These are phyloP conservation scores for Penicillium ucsense DNA, from an alignment of 495 filamentous ascomycete genomes.

Conservation along the genomic window DNA sequence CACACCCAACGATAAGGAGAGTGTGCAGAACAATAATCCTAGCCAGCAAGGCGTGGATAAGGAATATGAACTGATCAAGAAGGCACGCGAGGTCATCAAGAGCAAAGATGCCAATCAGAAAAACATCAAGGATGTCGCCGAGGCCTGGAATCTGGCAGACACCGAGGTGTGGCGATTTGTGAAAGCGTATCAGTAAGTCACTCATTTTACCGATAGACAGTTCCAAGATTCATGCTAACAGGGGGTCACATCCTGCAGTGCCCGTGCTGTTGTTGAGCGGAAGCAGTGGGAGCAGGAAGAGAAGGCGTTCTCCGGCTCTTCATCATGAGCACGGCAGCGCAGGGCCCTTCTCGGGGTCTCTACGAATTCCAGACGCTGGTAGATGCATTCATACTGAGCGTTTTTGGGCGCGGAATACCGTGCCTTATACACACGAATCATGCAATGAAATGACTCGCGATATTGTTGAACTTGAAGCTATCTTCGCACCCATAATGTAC, in stretches of 20 bases:
- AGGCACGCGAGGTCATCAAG: constrained; percentile 45
- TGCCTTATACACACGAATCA: too few relatives aligned
- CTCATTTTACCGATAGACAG: background rate
- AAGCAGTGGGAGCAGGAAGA: constrained; percentile 39
- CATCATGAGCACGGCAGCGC: constrained; percentile 2
- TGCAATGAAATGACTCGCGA: too few relatives aligned
- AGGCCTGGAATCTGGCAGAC: constrained; percentile 91
- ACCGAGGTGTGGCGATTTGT: constrained; percentile 91
- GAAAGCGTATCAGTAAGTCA: constrained; percentile 49
- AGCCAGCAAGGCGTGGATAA: constrained; percentile 35
- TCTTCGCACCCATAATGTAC: too few relatives aligned
- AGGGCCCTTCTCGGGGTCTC: background rate
- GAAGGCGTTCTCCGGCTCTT: constrained; percentile 28
- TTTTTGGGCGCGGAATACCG: too few relatives aligned
- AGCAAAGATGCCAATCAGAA: constrained; percentile 20
- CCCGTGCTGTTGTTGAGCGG: constrained; percentile 36
- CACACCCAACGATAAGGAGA: constrained; percentile 41
- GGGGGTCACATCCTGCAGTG: constrained; percentile 12
- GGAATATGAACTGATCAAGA: constrained; percentile 56
- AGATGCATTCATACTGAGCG: background rate
- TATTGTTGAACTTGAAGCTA: too few relatives aligned
- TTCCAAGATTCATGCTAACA: too few relatives aligned
- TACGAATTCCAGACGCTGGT: background rate
- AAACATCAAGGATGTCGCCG: constrained; percentile 51
- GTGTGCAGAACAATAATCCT: constrained; percentile 31